Base-by-base conservation (phyloP, 768 basidiomycete genomes). In the Neoboletus magnificus region DNA sequence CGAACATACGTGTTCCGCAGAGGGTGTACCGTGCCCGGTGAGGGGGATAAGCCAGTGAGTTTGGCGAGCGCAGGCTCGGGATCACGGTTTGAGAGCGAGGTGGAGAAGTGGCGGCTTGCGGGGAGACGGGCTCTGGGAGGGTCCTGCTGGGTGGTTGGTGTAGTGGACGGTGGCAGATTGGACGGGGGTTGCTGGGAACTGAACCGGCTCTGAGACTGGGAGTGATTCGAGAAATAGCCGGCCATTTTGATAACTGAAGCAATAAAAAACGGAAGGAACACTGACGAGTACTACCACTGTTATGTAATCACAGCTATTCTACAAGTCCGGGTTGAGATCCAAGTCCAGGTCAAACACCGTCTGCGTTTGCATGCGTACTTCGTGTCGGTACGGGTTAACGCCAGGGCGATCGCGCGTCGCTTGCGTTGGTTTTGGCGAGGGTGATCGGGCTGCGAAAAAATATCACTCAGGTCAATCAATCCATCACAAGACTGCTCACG, bases 1-100 rank as follows among this genome's bases (percentile, higher is more conserved):
- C 61, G 60, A 85, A 88, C 89, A 85, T 88, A 91, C 89, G 90
- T 91, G 78, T 87, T 87, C 80, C 86, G 78, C 61, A 92, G 78
- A 52, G 89, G 89, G 73, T 91, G 89, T 3, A 88, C 83, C 39
- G 74, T 71, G 40, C 59, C 65, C 54, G 73, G 61, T 11, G 52
- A 47, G 11, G 70, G 64, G 16, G 54, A 54, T 12, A 44, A 36
- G 5, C 66, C 57, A 8, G 73, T 37, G 63, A 55, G 77, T 78
- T 61, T 85, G 74, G 48, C 76, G 73, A 44, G 75, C 65, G 49
- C 69, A 29, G 68, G 68, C 50, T 69, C 68, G 11, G 59, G 56
- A 25, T 69, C 68, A 18, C 62, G 69, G 50, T 77, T 78, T 13
- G 82, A 62, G 30, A 84, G 68, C 5, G 79, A 80, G 8, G 82